A percentile compares a stretch with the other conserved stretches of the same genome.
These are phyloP conservation scores for Penicillium hesseltinei DNA, from an alignment of 2,329 filamentous ascomycete genomes.

Conservation along the genomic window DNA sequence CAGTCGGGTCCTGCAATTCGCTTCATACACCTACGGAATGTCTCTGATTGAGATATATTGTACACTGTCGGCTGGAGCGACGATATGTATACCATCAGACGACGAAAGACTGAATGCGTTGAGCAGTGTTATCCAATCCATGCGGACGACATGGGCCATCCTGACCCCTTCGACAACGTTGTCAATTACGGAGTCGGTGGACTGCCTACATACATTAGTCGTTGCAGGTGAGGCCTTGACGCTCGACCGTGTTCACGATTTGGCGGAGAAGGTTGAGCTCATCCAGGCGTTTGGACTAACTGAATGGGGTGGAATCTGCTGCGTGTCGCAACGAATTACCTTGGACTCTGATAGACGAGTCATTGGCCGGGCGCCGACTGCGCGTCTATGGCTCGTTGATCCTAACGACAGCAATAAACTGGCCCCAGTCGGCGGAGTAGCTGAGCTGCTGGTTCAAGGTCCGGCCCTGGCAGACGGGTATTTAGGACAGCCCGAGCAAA, in stretches of 20 bases:
- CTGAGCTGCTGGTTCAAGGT: slow-evolving; percentile 43
- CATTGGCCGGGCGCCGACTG: too few species aligned
- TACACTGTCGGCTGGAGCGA: background rate
- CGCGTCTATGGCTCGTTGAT: slow-evolving; percentile 25
- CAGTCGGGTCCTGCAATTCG: slow-evolving; percentile 5
- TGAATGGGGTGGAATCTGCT: slow-evolving; percentile 4
- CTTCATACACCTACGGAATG: slow-evolving; percentile 4
- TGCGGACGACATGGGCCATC: slow-evolving; percentile 4
- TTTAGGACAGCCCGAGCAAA: slow-evolving; percentile 21
- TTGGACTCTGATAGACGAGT: slow-evolving; percentile 3
- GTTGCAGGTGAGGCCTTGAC: slow-evolving; percentile 1
- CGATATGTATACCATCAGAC: background rate
- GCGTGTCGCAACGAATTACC: slow-evolving; percentile 6
- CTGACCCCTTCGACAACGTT: background rate
- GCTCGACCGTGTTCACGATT: background rate
- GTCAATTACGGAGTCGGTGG: background rate
- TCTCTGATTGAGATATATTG: slow-evolving; percentile 6
- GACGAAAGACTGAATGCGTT: background rate
- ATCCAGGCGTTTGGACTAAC: slow-evolving; percentile 2
- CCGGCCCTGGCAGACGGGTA: slow-evolving; percentile 36
- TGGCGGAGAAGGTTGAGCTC: background rate
- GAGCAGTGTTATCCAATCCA: background rate
- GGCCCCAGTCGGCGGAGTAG: slow-evolving; percentile 36
- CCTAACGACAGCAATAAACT: slow-evolving; percentile 21
- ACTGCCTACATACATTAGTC: background rate